Percentiles rank a stretch among this genome's conserved stretches.
These are phyloP conservation scores for Bjerkandera adusta DNA, from an alignment of 1,284 basidiomycete genomes.

Conservation along the genomic window DNA sequence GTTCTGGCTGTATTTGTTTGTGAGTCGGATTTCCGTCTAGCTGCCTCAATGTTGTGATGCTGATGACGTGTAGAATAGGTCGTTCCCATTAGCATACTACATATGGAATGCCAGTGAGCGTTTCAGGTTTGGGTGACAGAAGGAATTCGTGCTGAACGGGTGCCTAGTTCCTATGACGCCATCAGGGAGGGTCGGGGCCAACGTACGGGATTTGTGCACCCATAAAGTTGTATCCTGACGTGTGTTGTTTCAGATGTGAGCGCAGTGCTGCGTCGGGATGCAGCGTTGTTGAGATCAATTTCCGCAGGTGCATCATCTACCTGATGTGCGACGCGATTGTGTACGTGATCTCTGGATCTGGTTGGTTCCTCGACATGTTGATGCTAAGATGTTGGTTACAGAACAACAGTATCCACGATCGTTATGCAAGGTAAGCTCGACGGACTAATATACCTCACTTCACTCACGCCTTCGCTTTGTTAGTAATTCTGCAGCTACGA, in stretches of 20 bases:
- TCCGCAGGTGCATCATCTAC: constrained; percentile 19
- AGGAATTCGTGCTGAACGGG: background rate
- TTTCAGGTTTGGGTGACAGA: background rate
- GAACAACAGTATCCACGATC: constrained; percentile 15
- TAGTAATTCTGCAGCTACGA: constrained; percentile 19
- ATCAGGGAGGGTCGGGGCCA: background rate
- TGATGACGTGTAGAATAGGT: constrained; percentile 17
- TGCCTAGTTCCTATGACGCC: constrained; percentile 1
- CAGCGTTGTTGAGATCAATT: background rate
- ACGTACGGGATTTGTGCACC: background rate
- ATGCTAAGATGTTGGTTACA: background rate
- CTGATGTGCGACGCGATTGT: constrained; percentile 18
- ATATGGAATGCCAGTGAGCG: constrained; percentile 11
- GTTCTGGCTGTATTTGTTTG: constrained; percentile 24
- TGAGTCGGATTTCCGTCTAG: constrained; percentile 11
- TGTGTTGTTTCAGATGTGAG: background rate
- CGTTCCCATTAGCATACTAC: constrained; percentile 18
- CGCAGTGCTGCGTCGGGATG: too few species aligned
- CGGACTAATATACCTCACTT: background rate
- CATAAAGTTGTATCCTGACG: background rate
- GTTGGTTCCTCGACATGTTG: background rate
- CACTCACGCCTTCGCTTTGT: background rate
- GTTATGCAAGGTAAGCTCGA: constrained; percentile 17
- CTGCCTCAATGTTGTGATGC: background rate
- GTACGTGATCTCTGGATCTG: constrained; percentile 1